Evolutionary conservation across 2,329 filamentous ascomycete species (phyloP).

Genomic region (Alternaria arborescens): DNA sequence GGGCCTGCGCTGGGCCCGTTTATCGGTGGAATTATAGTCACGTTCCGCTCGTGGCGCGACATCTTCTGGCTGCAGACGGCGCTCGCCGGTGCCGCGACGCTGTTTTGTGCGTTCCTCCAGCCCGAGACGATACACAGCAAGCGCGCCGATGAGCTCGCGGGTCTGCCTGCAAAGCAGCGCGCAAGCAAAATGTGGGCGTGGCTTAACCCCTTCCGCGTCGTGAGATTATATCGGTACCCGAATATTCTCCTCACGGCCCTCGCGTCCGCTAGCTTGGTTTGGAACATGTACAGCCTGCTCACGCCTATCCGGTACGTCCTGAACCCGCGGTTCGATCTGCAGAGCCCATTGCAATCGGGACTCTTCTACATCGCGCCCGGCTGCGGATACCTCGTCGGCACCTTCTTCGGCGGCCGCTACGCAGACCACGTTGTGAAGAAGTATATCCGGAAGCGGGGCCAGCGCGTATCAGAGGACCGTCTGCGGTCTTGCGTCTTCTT

Average conservation of each 20-base stretch:
- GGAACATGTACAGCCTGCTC: conserved; percentile 77
- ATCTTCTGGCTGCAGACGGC: conserved; percentile 82
- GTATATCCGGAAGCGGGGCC: conserved; percentile 67
- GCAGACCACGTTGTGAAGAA: conserved; percentile 72
- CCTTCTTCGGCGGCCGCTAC: conserved; percentile 75
- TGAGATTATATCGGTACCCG: conserved; percentile 71
- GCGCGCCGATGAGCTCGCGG: conserved; percentile 68
- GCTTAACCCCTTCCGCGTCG: conserved; percentile 71
- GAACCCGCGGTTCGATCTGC: conserved; percentile 76
- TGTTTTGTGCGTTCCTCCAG: conserved; percentile 71
- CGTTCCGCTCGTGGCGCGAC: conserved; percentile 74
- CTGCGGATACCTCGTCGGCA: conserved; percentile 73
- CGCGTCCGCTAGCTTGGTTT: conserved; percentile 70
- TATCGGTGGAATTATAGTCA: conserved; percentile 79
- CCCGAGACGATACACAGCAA: conserved; percentile 76
- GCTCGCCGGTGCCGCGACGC: conserved; percentile 66
- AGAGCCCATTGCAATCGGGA: conserved; percentile 71
- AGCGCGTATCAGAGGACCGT: conserved; percentile 72
- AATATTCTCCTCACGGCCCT: conserved; percentile 68
- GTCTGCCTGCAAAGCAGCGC: conserved; percentile 51
- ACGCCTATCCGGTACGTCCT: conserved; percentile 77
- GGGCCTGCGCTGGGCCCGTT: conserved; percentile 70
- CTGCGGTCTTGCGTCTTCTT: conserved; percentile 64
- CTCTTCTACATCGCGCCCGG: conserved; percentile 80
- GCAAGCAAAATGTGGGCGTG: conserved; percentile 64